Evolutionary conservation across 768 basidiomycete species (phyloP), one percentile per base, ranked within the genome.

Genomic region (Rossbeevera mucosa): DNA sequence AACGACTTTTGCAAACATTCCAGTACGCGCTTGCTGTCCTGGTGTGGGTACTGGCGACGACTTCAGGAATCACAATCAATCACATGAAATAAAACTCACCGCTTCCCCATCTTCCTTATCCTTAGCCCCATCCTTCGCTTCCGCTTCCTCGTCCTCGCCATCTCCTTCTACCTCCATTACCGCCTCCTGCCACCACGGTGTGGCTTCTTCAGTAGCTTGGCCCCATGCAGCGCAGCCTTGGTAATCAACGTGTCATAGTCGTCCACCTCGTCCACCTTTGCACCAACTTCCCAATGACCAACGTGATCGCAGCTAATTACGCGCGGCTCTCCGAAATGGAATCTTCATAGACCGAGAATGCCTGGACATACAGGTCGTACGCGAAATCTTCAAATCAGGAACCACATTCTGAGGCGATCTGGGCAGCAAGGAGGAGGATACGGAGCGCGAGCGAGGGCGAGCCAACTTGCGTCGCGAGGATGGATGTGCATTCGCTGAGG

Each of bases 171-270:
- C 74, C 13, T 77, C 82, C 21, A 69, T 65, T 0, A 70, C 65
- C 50, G 71, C 57, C 56, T 88, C 88, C 67, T 98, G 96, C 94
- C 94, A 99, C 95, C 95, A 99, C 98, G 96, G 69, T 97, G 95
- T 12, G 92, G 92, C 79, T 99, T 98, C 80, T 99, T 99, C 70
- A 99, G 70, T 57, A 98, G 71, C 72, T 95, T 95, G 26, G 40
- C 40, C 5, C 40, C 94, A 68, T 99, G 96, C 58, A 98, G 72
- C 6, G 95, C 95, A n/a, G 95, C 96, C 72, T 99, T 98, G 24
- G 96, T 98, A 63, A 97, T 93, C 56, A 99, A 72, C 3, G 95
- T 98, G 64, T 98, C 96, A 65, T 96, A 97, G 67, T 95, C 95
- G 62, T 99, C 96, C 44, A 80, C 80, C 30, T 86, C 87, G 64